Evolutionary conservation across 2,329 filamentous ascomycete genomes (phyloP), one percentile per base, ranked within the genome.

Genomic region (Pleoardoris graminearum): DNA sequence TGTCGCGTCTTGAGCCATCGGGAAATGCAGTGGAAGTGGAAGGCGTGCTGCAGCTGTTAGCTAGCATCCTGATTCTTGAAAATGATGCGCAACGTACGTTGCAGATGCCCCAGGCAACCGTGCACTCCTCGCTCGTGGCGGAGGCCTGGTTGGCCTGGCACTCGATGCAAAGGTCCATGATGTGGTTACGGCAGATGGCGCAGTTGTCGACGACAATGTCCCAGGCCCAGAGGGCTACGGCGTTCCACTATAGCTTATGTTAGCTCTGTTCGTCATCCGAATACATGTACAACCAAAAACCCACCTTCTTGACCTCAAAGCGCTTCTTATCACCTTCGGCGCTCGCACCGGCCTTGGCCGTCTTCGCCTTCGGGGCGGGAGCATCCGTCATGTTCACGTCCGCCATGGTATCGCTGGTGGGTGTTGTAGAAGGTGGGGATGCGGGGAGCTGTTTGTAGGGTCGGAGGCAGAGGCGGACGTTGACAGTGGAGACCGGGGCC

Each of bases 181-280:
- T 99, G 75, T 99, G 94, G 75, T 99, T 99, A 72, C 94, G 85
- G 81, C 94, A 99, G 72, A 99, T 99, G 67, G 94, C 94, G 74
- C 94, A 99, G 82, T 99, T 99, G 78, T 99, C 94, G 56, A 99
- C 94, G 27, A 97, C 92, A 54, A 99, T 99, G 73, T 99, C 94
- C 94, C 94, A 99, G 0, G 94, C 94, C 94, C 94, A 99, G 2
- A 99, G 82, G 35, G 94, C 92, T 46, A 99, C 94, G 0, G 94
- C 94, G 68, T 97, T 97, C 94, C 94, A 99, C 93, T 97, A 3
- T 17, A 37, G 61, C 65, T 61, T 27, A 65, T 59, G 38, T 53
- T n/a, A 53, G 33, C 52, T 45, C 55, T 49, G 5, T 3, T 33
- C 57, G 21, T 17, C 7, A 3, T n/a, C 41, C 7, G 8, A 14